Percentiles rank a stretch among this genome's conserved stretches.
These are phyloP conservation scores for Loxodes magnus DNA, from an alignment of 73 alveolate genomes.

Conservation along the genomic window DNA sequence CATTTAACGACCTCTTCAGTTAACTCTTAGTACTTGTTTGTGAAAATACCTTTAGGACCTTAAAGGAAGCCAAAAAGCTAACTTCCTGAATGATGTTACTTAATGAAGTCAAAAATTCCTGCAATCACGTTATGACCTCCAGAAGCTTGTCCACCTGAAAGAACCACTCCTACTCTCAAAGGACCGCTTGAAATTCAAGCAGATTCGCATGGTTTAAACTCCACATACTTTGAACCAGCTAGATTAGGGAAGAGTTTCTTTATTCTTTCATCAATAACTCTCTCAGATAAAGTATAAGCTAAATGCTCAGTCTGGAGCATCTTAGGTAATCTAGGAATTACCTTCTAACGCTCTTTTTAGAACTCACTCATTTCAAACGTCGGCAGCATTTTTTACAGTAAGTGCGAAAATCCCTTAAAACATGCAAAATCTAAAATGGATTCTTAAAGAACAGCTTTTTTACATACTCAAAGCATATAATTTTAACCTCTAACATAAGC, in stretches of 20 bases:
- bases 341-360: too few species aligned
- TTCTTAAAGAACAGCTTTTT: too few species aligned
- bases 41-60: slow-evolving; percentile 94
- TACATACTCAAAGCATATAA: too few species aligned
- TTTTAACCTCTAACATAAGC: too few species aligned
- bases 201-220: slow-evolving; percentile 15
- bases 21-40: slow-evolving; percentile 75
- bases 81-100: slow-evolving; percentile 64
- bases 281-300: too few species aligned
- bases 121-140: slow-evolving; percentile 99
- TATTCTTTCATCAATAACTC: too few species aligned
- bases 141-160: slow-evolving; percentile 95
- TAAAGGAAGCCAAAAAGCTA: slow-evolving; percentile 82
- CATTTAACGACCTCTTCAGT: slow-evolving; percentile 75
- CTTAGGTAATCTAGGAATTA: too few species aligned
- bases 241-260: slow-evolving; percentile 29
- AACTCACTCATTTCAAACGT: too few species aligned
- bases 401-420: too few species aligned
- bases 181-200: slow-evolving; percentile 15
- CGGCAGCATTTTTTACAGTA: too few species aligned
- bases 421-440: too few species aligned
- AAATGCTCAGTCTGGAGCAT: too few species aligned
- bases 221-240: slow-evolving; percentile 10
- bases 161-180: slow-evolving; percentile 30
- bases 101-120: slow-evolving; percentile 86